Percentiles rank a stretch among this genome's conserved stretches.
These are phyloP conservation scores for Phytophthora citrophthora DNA, from an alignment of 352 stramenopile genomes.

Conservation along the genomic window DNA sequence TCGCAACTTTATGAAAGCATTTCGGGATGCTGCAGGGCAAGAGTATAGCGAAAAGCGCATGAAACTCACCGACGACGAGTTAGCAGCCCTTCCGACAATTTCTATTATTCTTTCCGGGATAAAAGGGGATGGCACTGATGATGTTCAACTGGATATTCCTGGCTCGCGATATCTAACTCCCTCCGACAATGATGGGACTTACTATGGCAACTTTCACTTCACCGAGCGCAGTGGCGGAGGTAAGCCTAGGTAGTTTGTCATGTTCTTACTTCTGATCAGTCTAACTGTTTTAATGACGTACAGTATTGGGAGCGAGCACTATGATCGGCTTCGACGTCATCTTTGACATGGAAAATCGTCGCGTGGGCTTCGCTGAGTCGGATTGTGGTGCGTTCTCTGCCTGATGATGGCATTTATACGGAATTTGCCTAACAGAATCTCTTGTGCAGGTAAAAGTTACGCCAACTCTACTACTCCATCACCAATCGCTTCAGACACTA, in stretches of 20 bases:
- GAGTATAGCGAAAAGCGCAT: slow-evolving; percentile 72
- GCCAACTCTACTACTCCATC: slow-evolving; percentile 12
- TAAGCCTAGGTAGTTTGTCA: slow-evolving; percentile 24
- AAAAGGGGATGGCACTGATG: slow-evolving; percentile 47
- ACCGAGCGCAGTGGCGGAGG: slow-evolving; percentile 77
- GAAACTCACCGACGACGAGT: slow-evolving; percentile 44
- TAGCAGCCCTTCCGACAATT: slow-evolving; percentile 62
- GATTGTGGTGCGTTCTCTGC: slow-evolving; percentile 53
- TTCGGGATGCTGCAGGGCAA: slow-evolving; percentile 47
- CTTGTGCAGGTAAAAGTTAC: slow-evolving; percentile 25
- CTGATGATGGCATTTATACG: background rate
- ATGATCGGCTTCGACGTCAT: slow-evolving; percentile 89
- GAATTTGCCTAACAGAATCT: background rate
- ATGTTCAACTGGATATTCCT: slow-evolving; percentile 72
- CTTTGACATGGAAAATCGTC: slow-evolving; percentile 78
- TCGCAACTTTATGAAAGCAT: slow-evolving; percentile 63
- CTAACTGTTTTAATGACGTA: slow-evolving; percentile 11
- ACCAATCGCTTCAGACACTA: slow-evolving; percentile 11
- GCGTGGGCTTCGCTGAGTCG: slow-evolving; percentile 82
- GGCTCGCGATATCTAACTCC: slow-evolving; percentile 70
- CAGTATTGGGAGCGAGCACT: slow-evolving; percentile 78
- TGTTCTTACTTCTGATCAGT: background rate
- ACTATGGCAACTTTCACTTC: slow-evolving; percentile 86
- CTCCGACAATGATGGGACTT: slow-evolving; percentile 50
- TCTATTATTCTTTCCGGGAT: slow-evolving; percentile 69